Evolutionary conservation across 2,329 filamentous ascomycete species (phyloP).

Genomic region (Hortaea werneckii): DNA sequence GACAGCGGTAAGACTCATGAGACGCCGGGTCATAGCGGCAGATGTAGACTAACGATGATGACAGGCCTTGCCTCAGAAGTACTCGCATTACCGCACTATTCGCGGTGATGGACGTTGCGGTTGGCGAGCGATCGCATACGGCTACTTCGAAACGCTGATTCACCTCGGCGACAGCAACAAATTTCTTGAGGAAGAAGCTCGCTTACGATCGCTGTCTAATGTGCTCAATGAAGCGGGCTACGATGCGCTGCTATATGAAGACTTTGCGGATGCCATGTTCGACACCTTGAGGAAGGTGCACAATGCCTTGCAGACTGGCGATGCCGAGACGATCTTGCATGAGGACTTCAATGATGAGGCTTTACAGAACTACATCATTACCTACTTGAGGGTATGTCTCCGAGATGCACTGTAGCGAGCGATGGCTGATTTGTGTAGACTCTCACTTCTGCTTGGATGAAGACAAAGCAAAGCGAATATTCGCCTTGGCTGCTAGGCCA

Average conservation of each 20-base stretch:
- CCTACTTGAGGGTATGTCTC: conserved; percentile 55
- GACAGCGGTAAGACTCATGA: conserved; percentile 55
- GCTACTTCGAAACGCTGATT: conserved; percentile 81
- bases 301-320: conserved; percentile 43
- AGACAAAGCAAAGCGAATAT: conserved; percentile 59
- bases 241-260: conserved; percentile 60
- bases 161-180: conserved; percentile 53
- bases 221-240: conserved; percentile 62
- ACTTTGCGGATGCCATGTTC: conserved; percentile 70
- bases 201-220: conserved; percentile 61
- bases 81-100: conserved; percentile 78
- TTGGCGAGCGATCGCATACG: conserved; percentile 91
- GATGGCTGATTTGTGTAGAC: conserved; percentile 41
- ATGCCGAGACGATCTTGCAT: conserved; percentile 33
- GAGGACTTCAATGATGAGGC: conserved; percentile 62
- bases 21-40: conserved; percentile 8
- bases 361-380: conserved; percentile 66
- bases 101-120: conserved; percentile 93
- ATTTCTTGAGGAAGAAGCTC: conserved; percentile 59
- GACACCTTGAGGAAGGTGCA: conserved; percentile 56
- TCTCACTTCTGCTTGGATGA: conserved; percentile 76
- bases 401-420: neutral
- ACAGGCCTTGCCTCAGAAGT: conserved; percentile 70
- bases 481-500: conserved; percentile 58
- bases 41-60: neutral